Base-by-base conservation (phyloP, 2,329 filamentous ascomycete species). In the Cladosporium sp. region DNA sequence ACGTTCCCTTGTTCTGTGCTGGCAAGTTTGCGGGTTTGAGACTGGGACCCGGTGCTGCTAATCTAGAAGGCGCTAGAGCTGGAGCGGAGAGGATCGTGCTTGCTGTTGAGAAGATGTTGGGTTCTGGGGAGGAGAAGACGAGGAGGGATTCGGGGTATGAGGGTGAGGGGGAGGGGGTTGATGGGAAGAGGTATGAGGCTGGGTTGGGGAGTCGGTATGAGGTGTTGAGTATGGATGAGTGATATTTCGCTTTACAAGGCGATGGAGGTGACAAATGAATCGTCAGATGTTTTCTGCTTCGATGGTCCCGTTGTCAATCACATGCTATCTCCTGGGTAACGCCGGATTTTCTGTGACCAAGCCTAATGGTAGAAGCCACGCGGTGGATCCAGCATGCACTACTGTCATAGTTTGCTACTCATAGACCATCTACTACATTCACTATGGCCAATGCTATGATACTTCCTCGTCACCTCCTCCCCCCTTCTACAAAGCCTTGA, bases 1-100 rank as follows among this genome's bases (percentile, higher is more conserved):
- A 86, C n/a, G 85, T 94, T 0, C 91, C 91, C 1, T 76, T 93
- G 1, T 93, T 92, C 72, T 77, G 91, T 65, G 88, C 88, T 0
- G 91, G 90, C 1, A 82, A 87, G 61, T 78, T 93, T 39, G 91
- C 89, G 0, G 86, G 84, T 0, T 75, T 94, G 69, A 83, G 87
- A 65, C 78, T 94, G 0, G 91, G 91, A 0, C 91, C 91, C 13
- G 89, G 88, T 0, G 89, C 89, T 0, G 86, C 86, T 0, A 93
- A 93, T 74, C 79, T 93, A 3, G 90, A 90, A 30, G 91, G 91
- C 0, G 90, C 90, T 3, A 85, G 91, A 68, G 74, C 88, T 28
- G 90, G 90, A 0, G 90, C 91, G 0, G 91, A 93, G 78, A 83
- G 91, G 58, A 86, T 92, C 56, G 86, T 87, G 0, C 91, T 89